Evolutionary conservation across 78 protist species (phyloP), one percentile per base, ranked within the genome.

Genomic region (Polysphondylium violaceum): DNA sequence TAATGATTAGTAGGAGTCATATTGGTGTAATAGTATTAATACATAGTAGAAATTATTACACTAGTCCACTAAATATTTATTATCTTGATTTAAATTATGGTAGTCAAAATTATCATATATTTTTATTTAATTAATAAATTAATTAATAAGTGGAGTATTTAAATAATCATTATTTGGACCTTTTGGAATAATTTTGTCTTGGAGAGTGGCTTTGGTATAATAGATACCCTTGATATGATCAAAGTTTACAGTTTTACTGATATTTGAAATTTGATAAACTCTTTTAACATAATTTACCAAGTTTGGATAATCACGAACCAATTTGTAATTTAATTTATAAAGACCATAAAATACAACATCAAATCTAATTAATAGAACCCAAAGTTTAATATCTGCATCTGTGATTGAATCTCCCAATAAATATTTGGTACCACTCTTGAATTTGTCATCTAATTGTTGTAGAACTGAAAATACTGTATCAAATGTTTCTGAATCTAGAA

Each of bases 351-450:
- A 95, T 16, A 87, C 97, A 35, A 29, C 36, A 69, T 97, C 99
- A 36, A 97, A 97, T 50, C 99, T 87, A 44, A 95, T 67, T 59
- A 97, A 90, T 11, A 98, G 94, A 27, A 69, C 72, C 44, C 72
- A 97, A 35, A 95, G 53, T 41, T 97, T 94, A 2, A 97, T 40
- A 81, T 97, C 99, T 6, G 97, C 97, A 61, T 93, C 96, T 6
- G 99, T 96, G 21, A 97, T 47, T 25, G 3, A 25, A 59, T 86
- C 81, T 33, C 97, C 96, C 7, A 67, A 0, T 4, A 96, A 72
- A 60, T 74, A 95, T 33, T 96, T 56, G 4, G 36, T 75, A 19
- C 2, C 75, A 41, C 47, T 72, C 29, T 74, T 90, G 11, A 96
- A 89, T 51, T 69, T 79, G 2, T 75, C 95, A 44, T 97, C 98